Evolutionary conservation across 2,329 filamentous ascomycete genomes (phyloP).

Genomic region (Aspergillus fumigatus): DNA sequence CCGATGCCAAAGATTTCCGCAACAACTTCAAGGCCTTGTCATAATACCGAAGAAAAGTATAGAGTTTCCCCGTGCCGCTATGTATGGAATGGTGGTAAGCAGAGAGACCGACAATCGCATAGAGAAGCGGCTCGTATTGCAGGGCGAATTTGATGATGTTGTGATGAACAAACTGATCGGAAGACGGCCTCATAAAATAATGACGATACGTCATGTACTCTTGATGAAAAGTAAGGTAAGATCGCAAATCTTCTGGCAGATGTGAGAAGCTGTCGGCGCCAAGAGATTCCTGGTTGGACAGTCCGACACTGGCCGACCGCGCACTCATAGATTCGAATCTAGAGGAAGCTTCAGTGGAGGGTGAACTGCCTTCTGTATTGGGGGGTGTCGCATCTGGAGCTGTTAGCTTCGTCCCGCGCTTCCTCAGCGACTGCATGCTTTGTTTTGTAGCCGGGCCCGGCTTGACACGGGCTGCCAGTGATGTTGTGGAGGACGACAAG

Average conservation of each 20-base stretch:
- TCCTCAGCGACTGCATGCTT: slow-evolving; percentile 27
- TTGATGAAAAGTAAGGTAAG: slow-evolving; percentile 73
- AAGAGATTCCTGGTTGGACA: slow-evolving; percentile 20
- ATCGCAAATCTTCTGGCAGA: slow-evolving; percentile 63
- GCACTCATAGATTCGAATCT: slow-evolving; percentile 33
- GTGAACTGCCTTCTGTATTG: slow-evolving; percentile 45
- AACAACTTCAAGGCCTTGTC: slow-evolving; percentile 79
- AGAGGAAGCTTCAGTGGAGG: slow-evolving; percentile 47
- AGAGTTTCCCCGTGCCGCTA: slow-evolving; percentile 66
- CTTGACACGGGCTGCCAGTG: slow-evolving; percentile 16
- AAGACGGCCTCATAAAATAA: slow-evolving; percentile 71
- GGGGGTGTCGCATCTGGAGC: slow-evolving; percentile 33
- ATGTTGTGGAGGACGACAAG: slow-evolving; percentile 18
- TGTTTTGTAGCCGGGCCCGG: slow-evolving; percentile 22
- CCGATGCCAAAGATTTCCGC: slow-evolving; percentile 64
- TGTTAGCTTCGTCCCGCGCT: slow-evolving; percentile 23
- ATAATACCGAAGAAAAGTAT: slow-evolving; percentile 83
- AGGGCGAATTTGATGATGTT: slow-evolving; percentile 69
- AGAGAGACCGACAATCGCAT: slow-evolving; percentile 81
- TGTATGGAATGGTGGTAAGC: slow-evolving; percentile 78
- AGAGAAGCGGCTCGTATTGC: slow-evolving; percentile 73
- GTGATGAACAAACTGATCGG: slow-evolving; percentile 66
- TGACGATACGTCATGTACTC: slow-evolving; percentile 76
- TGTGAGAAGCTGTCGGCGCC: slow-evolving; percentile 22
- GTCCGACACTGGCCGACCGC: slow-evolving; percentile 28